These are phyloP conservation scores for Suillus variegatus DNA, from an alignment of 768 basidiomycete species.

Conservation along the genomic window DNA sequence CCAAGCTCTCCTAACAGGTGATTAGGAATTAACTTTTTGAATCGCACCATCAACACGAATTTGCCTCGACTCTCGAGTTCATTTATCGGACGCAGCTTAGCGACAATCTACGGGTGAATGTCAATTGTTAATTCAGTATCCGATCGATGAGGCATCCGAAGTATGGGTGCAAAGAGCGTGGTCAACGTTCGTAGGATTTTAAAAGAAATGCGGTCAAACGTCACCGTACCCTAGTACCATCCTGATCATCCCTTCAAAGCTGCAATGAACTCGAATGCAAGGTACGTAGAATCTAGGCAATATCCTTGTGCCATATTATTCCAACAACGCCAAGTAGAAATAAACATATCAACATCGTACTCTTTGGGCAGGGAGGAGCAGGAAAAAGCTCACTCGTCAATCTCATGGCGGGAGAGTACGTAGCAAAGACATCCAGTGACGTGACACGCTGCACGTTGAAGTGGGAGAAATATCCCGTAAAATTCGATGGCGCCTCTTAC, in stretches of 20 bases:
- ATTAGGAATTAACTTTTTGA: not conserved
- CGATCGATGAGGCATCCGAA: not conserved
- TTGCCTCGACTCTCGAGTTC: not conserved
- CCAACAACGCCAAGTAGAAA: not conserved
- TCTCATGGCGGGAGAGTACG: slow-evolving; percentile 24
- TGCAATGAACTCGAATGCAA: not conserved
- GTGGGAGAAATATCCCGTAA: slow-evolving; percentile 26
- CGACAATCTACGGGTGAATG: too few relatives aligned
- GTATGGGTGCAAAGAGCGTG: not conserved
- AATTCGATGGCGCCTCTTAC: slow-evolving; percentile 21
- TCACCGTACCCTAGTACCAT: not conserved
- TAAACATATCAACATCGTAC: slow-evolving; percentile 32
- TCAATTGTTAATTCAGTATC: not conserved
- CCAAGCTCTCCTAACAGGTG: not conserved
- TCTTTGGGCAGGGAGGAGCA: slow-evolving; percentile 45
- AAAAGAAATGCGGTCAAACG: not conserved
- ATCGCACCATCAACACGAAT: not conserved
- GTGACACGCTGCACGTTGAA: slow-evolving; percentile 39
- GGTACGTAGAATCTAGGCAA: not conserved
- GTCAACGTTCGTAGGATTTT: not conserved
- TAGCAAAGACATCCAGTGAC: slow-evolving; percentile 29
- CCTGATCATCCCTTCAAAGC: not conserved
- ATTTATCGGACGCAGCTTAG: not conserved
- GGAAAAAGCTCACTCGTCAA: slow-evolving; percentile 35
- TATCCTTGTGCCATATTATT: not conserved